These are phyloP conservation scores for Neocucurbitaria cava DNA, from an alignment of 2,329 filamentous ascomycete species.

Conservation along the genomic window DNA sequence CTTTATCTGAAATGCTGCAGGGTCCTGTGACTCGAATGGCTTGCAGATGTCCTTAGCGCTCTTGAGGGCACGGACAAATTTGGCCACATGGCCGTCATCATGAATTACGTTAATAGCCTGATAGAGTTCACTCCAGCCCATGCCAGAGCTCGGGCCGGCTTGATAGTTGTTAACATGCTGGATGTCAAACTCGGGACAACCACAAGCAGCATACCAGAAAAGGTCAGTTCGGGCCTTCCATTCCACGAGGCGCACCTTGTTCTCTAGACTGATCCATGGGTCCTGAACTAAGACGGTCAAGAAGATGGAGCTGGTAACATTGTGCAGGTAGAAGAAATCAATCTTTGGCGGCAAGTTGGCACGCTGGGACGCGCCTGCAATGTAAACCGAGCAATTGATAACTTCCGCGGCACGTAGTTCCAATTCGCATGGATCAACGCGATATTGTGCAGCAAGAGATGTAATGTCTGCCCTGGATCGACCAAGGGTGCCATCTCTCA, in stretches of 20 bases:
- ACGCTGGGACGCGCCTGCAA: constrained; percentile 8
- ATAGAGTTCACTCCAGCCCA: background rate
- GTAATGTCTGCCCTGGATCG: background rate
- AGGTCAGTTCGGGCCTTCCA: constrained; percentile 33
- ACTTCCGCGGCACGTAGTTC: constrained; percentile 8
- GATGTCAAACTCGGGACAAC: background rate
- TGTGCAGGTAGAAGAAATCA: constrained; percentile 44
- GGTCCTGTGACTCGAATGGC: constrained; percentile 7
- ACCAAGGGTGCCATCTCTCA: background rate
- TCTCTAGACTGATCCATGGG: constrained; percentile 41
- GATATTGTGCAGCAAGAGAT: background rate
- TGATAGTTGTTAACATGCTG: background rate
- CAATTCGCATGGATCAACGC: background rate
- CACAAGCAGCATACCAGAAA: constrained; percentile 25
- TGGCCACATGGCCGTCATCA: constrained; percentile 49
- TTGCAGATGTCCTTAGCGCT: constrained; percentile 27
- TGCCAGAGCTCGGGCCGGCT: background rate
- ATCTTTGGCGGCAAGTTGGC: constrained; percentile 14
- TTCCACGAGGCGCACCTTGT: constrained; percentile 31
- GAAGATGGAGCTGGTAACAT: constrained; percentile 45
- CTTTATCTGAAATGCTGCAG: constrained; percentile 8
- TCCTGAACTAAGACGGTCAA: constrained; percentile 37
- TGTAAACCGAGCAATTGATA: constrained; percentile 13
- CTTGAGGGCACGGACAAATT: constrained; percentile 46
- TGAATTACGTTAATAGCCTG: constrained; percentile 23